Percentiles rank a stretch among this genome's conserved stretches.
Conservation (phyloP, 176 grass and related monocot genomes). For the Zoysia japonica region DNA sequence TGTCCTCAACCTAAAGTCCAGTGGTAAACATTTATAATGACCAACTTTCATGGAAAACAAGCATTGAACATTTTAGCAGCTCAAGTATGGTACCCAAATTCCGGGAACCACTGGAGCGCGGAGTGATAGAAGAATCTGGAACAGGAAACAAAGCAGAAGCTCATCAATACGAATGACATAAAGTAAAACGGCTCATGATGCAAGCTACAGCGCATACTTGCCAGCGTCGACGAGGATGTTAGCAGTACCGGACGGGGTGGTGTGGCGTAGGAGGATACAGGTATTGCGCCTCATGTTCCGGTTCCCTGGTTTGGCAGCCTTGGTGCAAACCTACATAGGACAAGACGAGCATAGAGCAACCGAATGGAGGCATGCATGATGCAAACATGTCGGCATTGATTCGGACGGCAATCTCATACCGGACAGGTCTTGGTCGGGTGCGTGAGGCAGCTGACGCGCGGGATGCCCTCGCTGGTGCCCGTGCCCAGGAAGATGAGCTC, state of each 20-base stretch:
- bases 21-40: neutral
- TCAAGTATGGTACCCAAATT: slow-evolving; percentile 54
- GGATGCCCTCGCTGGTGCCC: slow-evolving; percentile 90
- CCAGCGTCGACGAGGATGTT: slow-evolving; percentile 86
- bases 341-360: slow-evolving; percentile 21
- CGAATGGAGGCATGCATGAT: neutral
- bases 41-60: slow-evolving; percentile 30
- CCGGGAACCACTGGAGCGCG: slow-evolving; percentile 74
- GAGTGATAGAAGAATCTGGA: slow-evolving; percentile 97
- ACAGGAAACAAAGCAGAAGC: slow-evolving; percentile 20
- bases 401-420: slow-evolving; percentile 34
- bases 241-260: slow-evolving; percentile 52
- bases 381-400: neutral
- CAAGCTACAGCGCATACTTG: slow-evolving; percentile 60
- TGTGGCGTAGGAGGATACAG: slow-evolving; percentile 67
- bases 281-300: slow-evolving; percentile 86
- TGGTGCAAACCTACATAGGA: slow-evolving; percentile 63
- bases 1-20: slow-evolving; percentile 65
- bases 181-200: neutral
- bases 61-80: neutral
- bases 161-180: neutral
- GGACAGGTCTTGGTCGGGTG: slow-evolving; percentile 63
- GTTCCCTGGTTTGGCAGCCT: slow-evolving; percentile 65
- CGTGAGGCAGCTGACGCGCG: slow-evolving; percentile 89
- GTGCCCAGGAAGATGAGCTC: slow-evolving; percentile 97